A percentile compares a stretch with the other conserved stretches of the same genome.
These are phyloP conservation scores for Myxozyma geophila DNA, from an alignment of 805 yeast genomes.

Conservation along the genomic window DNA sequence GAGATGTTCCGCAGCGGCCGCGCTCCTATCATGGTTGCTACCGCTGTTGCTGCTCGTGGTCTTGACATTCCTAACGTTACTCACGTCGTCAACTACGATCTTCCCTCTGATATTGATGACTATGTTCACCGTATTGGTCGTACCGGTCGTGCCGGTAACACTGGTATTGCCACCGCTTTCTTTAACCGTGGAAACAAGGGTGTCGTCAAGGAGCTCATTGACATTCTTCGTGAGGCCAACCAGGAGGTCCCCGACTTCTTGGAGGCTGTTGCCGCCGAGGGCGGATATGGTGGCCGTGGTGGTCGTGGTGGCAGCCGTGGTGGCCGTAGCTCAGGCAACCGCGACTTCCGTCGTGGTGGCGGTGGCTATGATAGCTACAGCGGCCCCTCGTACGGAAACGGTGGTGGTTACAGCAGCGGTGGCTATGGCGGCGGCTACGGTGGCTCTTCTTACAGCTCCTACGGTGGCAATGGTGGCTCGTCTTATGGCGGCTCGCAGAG, in stretches of 20 bases:
- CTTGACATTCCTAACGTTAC: constrained; percentile 98
- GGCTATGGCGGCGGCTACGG: constrained; percentile 20
- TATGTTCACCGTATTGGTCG: constrained; percentile 99
- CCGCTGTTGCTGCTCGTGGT: constrained; percentile 99
- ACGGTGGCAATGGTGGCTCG: constrained; percentile 9
- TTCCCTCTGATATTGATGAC: constrained; percentile 97
- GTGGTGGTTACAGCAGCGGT: constrained; percentile 33
- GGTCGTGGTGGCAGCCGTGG: constrained; percentile 50
- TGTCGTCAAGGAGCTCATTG: constrained; percentile 84
- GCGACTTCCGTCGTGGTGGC: constrained; percentile 59
- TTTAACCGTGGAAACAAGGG: constrained; percentile 94
- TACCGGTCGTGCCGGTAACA: constrained; percentile 99
- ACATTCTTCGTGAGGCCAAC: constrained; percentile 90
- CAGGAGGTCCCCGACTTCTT: constrained; percentile 96
- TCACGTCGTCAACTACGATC: constrained; percentile 95
- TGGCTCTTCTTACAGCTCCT: constrained; percentile 48
- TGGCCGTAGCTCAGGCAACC: constrained; percentile 47
- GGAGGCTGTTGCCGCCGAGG: constrained; percentile 77
- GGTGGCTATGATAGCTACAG: constrained; percentile 44
- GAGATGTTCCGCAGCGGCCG: constrained; percentile 90
- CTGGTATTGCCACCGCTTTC: constrained; percentile 98
- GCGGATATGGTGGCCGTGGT: constrained; percentile 60
- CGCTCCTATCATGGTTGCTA: constrained; percentile 94
- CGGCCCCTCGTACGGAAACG: constrained; percentile 29
- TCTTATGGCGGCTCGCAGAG: constrained; percentile 10